A percentile compares a stretch with the other conserved stretches of the same genome.
phyloP scores from a whole-genome alignment of 306 rosid genomes.

The Dalbergia oliveri region DNA sequence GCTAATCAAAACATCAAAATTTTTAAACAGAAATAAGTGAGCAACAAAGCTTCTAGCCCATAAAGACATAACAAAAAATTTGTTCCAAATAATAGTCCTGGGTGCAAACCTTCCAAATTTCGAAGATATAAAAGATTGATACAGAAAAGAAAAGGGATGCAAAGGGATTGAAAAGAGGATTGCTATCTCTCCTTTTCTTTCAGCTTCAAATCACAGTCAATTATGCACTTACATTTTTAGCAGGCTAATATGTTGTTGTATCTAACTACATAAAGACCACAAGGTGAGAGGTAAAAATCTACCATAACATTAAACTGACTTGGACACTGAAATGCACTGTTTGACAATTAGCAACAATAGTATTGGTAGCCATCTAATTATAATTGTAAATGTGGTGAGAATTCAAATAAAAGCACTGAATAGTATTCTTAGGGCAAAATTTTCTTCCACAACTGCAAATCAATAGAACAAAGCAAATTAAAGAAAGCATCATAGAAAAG shows the following conservation, averaged over 20 bases:
- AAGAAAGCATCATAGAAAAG: neutral
- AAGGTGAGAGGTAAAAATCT: too few species aligned
- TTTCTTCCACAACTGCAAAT: neutral
- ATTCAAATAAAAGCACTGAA: neutral
- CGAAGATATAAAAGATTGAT: neutral
- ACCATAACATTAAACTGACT: too few species aligned
- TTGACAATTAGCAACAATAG: neutral
- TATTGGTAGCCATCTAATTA: neutral
- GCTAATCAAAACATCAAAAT: constrained; percentile 8
- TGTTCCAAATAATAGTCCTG: neutral
- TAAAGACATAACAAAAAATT: neutral
- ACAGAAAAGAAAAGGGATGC: constrained; percentile 4
- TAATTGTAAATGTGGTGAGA: neutral
- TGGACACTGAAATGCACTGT: too few species aligned
- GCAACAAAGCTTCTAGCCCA: neutral
- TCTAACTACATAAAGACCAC: too few species aligned
- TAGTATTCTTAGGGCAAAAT: neutral
- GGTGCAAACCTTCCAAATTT: neutral
- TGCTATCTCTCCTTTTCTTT: too few species aligned
- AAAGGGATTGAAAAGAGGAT: neutral
- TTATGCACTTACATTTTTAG: too few species aligned
- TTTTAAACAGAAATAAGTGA: neutral
- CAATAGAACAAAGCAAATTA: neutral
- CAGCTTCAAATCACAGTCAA: too few species aligned
- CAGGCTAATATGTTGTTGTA: too few species aligned